These are phyloP conservation scores for Corymbia maculata DNA, from an alignment of 345 rosid species.

Conservation along the genomic window DNA sequence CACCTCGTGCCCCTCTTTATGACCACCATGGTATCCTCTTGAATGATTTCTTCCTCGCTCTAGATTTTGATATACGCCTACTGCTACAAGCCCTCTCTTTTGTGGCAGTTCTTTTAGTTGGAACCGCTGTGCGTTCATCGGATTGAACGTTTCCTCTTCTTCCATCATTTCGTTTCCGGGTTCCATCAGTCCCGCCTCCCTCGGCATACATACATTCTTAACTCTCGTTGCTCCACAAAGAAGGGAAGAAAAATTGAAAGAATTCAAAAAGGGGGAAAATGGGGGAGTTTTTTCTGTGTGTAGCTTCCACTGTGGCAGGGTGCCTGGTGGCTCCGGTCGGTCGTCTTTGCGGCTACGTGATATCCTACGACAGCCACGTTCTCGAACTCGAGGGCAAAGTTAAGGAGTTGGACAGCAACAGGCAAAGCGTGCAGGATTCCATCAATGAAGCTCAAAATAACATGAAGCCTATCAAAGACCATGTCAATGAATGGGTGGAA, in stretches of 20 bases:
- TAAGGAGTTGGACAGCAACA: rapidly evolving
- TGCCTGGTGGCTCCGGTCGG: neutral
- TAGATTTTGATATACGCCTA: neutral
- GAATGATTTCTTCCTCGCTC: neutral
- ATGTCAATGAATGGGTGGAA: rapidly evolving
- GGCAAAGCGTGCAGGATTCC: neutral
- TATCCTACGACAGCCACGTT: neutral
- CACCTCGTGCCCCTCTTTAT: neutral
- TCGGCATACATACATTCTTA: neutral
- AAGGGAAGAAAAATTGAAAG: neutral
- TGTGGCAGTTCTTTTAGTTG: neutral
- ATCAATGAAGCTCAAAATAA: neutral
- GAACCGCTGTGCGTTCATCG: neutral
- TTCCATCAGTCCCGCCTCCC: neutral
- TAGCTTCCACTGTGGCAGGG: neutral
- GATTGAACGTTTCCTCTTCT: neutral
- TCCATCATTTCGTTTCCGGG: neutral
- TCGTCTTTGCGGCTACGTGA: neutral
- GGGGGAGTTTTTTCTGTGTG: neutral
- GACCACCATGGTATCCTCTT: neutral
- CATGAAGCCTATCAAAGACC: rapidly evolving
- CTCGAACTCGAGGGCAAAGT: neutral
- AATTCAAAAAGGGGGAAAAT: neutral
- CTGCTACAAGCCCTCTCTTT: neutral
- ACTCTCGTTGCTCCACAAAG: too few species aligned